Evolutionary conservation across 31 red algal genomes (phyloP), one percentile per base, ranked within the genome.

Genomic region (Odonthalia washingtoniensis): DNA sequence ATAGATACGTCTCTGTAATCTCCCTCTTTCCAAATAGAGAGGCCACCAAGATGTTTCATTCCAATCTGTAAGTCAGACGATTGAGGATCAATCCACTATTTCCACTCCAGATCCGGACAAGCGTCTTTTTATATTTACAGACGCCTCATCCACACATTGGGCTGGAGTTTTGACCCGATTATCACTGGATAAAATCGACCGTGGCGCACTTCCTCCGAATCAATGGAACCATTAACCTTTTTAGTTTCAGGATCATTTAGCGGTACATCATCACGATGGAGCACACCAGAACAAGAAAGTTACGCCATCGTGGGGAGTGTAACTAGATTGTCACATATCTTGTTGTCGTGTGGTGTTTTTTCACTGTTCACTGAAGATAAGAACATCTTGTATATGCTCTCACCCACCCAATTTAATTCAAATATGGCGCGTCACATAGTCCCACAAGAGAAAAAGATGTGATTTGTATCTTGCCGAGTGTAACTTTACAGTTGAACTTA

Each of bases 371-470:
- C 75, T 28, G 78, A 90, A 42, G 49, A 90, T 64, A 74, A 57
- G 68, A 81, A 90, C 64, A 45, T 90, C 2, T 42, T 82, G 30
- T 90, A 90, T 69, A 90, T 90, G 4, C 27, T 52, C 9, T 45
- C 38, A n/a, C 75, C 75, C 2, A 52, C 2, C 4, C 41, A 44
- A 46, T 52, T 5, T 32, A 57, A 78, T 34, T 31, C 75, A 52
- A 82, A 74, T 74, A 77, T 90, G 44, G 75, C 77, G 0, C 17
- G 75, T 16, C 87, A 82, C 74, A 60, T 75, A 28, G 87, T 82
- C n/a, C 9, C 31, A 90, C 65, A 91, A 91, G 52, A n/a, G 27
- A 6, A 66, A 77, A 57, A 69, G 80, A 1, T 91, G 88, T 78
- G 88, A 70, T 3, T 53, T 91, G 14, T 65, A 72, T 37, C 70